Evolutionary conservation across 2,329 filamentous ascomycete genomes (phyloP), one percentile per base, ranked within the genome.

Genomic region (Blastomyces parvus): DNA sequence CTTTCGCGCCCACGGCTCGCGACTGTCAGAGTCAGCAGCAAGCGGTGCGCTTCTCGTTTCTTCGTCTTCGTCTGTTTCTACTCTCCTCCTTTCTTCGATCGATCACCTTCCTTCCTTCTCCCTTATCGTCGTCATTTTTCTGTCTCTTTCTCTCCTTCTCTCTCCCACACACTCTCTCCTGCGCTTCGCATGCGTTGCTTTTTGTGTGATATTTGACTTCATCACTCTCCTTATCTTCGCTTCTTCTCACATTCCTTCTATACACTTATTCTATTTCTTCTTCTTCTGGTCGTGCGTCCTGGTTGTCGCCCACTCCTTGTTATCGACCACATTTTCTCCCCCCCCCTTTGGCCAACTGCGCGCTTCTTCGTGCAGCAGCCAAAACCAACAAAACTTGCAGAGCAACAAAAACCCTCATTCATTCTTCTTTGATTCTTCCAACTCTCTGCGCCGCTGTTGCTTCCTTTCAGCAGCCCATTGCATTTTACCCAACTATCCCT

Each of bases 261-360:
- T 64, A 59, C 33, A 46, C 27, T 55, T 60, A 60, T 60, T 62
- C 62, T 70, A 48, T 40, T 55, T 60, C 46, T 59, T 64, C 52
- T 62, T 66, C 59, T 59, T 60, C 44, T 62, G 44, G 58, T 62
- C 61, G 72, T 67, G 70, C 66, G 71, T 74, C 73, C 73, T 77
- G 72, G 74, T 74, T 73, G 75, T 74, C 74, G 71, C 74, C 72
- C 70, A 56, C 57, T 58, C 42, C 64, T 38, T 44, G 27, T 38
- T 42, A 53, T 14, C 22, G 22, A 27, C 36, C 53, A 8, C 38
- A 2, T 14, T 11, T 40, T 14, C 9, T 30, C 38, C 7, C 9
- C 38, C 9, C 8, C 38, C 38, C 40, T n/a, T 59, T 30, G 22
- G 13, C 33, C 38, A 55, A 40, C 62, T 53, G 30, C n/a, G 33